Percentiles rank a stretch among this genome's conserved stretches.
phyloP scores from a whole-genome alignment of 768 basidiomycete genomes.

The Rhodotorula sphaerocarpa region DNA sequence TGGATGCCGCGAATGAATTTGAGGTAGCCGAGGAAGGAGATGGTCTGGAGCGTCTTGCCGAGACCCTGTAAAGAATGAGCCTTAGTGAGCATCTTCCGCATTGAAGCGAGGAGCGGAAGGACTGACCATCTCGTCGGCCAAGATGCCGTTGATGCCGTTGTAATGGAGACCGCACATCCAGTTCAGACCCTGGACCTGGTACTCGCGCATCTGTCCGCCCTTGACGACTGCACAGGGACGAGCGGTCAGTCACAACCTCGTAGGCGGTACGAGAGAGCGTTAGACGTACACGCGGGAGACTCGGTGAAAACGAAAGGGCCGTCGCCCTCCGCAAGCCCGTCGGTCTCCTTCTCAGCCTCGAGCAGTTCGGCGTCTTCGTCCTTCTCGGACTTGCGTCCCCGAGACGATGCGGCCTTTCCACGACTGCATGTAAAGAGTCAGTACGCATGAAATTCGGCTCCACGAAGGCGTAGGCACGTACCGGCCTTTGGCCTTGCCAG shows the following conservation, averaged over 20 bases:
- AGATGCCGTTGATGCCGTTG: slow-evolving; percentile 91
- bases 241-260: neutral
- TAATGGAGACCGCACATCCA: slow-evolving; percentile 97
- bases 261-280: neutral
- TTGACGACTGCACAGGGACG: slow-evolving; percentile 57
- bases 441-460: neutral
- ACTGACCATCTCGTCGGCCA: slow-evolving; percentile 87
- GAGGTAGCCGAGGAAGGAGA: slow-evolving; percentile 91
- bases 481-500: slow-evolving; percentile 57
- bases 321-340: slow-evolving; percentile 70
- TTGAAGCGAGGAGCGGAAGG: neutral
- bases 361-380: slow-evolving; percentile 95
- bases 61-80: slow-evolving; percentile 59
- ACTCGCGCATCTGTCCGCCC: slow-evolving; percentile 75
- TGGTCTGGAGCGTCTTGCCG: slow-evolving; percentile 96
- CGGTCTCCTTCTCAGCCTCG: slow-evolving; percentile 51
- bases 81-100: neutral
- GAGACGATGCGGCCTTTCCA: slow-evolving; percentile 47
- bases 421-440: no score
- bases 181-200: slow-evolving; percentile 90
- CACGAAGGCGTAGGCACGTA: neutral
- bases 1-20: slow-evolving; percentile 65
- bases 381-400: slow-evolving; percentile 92
- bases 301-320: slow-evolving; percentile 91
- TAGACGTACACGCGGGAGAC: slow-evolving; percentile 68